phyloP scores from a whole-genome alignment of 768 basidiomycete species.

The Tricholoma saponaceum region DNA sequence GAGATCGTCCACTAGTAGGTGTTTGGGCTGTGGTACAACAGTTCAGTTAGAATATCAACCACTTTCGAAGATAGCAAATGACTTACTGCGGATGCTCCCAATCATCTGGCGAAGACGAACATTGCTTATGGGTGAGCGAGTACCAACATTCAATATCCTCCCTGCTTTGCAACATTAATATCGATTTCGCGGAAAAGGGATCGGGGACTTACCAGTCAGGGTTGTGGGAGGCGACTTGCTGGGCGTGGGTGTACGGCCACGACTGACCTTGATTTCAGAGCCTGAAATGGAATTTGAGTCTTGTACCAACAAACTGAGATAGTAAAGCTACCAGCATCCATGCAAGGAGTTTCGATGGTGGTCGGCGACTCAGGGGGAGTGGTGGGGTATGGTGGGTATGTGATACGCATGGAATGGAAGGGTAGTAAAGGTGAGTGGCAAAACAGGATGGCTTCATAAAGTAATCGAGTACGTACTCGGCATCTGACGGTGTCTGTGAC shows the following conservation, averaged over 20 bases:
- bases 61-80: background rate
- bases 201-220: background rate
- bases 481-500: background rate
- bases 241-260: background rate
- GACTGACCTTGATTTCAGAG: background rate
- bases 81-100: background rate
- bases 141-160: background rate
- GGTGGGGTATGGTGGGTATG: background rate
- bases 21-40: background rate
- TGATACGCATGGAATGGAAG: background rate
- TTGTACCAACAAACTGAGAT: background rate
- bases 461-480: background rate
- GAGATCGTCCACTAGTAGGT: background rate
- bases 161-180: background rate
- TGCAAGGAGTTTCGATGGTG: background rate
- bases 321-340: background rate
- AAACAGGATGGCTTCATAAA: background rate
- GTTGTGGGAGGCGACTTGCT: background rate
- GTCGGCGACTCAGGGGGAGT: background rate
- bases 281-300: background rate
- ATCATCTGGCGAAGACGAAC: background rate
- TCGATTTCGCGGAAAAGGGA: background rate
- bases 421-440: background rate
- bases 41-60: background rate
- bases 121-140: background rate